phyloP scores from a whole-genome alignment of 371 early-diverging fungal species.

The Vairimorpha apis region DNA sequence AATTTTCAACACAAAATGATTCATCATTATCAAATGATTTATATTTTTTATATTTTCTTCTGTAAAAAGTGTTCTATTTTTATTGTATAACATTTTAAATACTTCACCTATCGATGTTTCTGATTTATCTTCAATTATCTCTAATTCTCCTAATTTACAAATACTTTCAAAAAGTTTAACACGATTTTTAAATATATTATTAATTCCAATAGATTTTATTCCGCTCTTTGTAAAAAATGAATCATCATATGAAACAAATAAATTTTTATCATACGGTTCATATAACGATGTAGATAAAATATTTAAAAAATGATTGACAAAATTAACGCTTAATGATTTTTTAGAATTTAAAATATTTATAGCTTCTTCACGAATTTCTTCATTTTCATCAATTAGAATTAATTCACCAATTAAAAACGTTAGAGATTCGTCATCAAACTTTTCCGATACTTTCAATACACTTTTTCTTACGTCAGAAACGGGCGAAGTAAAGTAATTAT shows the following conservation, averaged over 20 bases:
- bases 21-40: neutral
- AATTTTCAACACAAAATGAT: neutral
- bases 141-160: neutral
- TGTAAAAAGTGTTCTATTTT: neutral
- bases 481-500: constrained; percentile 50
- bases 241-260: constrained; percentile 52
- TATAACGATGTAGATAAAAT: constrained; percentile 18
- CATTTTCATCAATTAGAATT: constrained; percentile 48
- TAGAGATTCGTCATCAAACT: constrained; percentile 28
- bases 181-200: constrained; percentile 38
- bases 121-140: neutral
- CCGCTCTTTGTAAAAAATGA: constrained; percentile 49
- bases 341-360: constrained; percentile 25
- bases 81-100: constrained; percentile 8
- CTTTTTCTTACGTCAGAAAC: constrained; percentile 27
- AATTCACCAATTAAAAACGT: constrained; percentile 31
- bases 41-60: neutral
- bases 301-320: constrained; percentile 38
- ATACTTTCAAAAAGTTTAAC: constrained; percentile 32
- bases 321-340: neutral
- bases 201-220: constrained; percentile 36
- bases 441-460: constrained; percentile 18
- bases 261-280: constrained; percentile 37
- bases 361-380: constrained; percentile 36
- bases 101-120: constrained; percentile 10